Base-by-base conservation (phyloP, 352 stramenopile species). In the Pythium monospermum region DNA sequence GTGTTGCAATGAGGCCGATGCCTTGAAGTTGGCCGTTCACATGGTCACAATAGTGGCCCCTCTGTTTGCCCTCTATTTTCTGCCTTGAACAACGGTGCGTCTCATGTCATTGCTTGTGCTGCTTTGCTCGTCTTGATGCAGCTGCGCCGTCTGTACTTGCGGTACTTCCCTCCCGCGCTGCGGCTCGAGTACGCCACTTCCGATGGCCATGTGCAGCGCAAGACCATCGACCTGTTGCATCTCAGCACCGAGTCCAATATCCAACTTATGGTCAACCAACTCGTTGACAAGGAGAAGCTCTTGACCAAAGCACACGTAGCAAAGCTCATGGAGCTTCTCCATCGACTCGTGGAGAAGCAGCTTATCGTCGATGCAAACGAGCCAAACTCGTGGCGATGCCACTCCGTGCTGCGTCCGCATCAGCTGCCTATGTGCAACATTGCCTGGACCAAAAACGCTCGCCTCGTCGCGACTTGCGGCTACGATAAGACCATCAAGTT, bases 401-500 rank as follows among this genome's bases (percentile, higher is more conserved):
- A 69, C 49, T 78, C 71, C 4, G 61, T 66, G 18, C 46, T 86
- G 8, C 63, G 70, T 6, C 64, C 76, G 15, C 81, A 92, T 40
- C 66, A 73, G 41, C 63, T 78, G 16, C 81, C 81, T 15, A 81
- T 83, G 55, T 79, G 76, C 43, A 92, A 92, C 53, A 76, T 88
- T 54, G 66, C 71, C 1, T 74, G 71, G 68, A 85, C 59, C 56
- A 92, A 92, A 61, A 74, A 73, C 44, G 77, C 66, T 1, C 63
- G 50, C 16, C 41, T 86, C n/a, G 57, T 87, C 8, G 76, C 73
- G 31, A 92, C 73, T 5, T 57, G 72, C 33, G 82, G 81, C 67
- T 92, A 90, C 46, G 78, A 90, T 59, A 88, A 85, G 49, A 88
- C 72, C 3, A 86, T 87, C 33, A 69, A 63, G 4, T 46, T 91